Evolutionary conservation across 345 rosid species (phyloP), one percentile per base, ranked within the genome.

Genomic region (Heritiera fomes): DNA sequence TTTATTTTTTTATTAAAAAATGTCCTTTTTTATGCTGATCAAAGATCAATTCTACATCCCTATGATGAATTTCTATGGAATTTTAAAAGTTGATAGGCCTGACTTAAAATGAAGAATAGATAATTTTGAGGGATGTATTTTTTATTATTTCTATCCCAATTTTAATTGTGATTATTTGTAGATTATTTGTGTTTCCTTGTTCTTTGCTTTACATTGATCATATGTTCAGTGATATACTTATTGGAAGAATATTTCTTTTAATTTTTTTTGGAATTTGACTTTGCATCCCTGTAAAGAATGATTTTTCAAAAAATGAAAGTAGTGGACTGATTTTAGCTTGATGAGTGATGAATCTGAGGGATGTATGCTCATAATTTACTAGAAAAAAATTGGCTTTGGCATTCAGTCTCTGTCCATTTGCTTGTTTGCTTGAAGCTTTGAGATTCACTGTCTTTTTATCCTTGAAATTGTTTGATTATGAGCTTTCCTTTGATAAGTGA

Each of bases 71-170:
- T 46, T 69, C 6, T 46, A 20, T 68, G 46, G 7, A 32, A 46
- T 20, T 43, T n/a, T 10, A n/a, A 68, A 68, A 68, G 34, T 43
- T 68, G 73, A 68, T 68, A 68, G 55, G 73, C 55, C 73, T 68
- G 73, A 69, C 7, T 69, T 11, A n/a, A 34, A n/a, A 6, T 46
- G 73, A 46, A 10, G 73, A 69, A 69, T 46, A 69, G 34, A 45
- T 69, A 6, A 30, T 76, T 32, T 23, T 23, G 71, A 63, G 71
- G 71, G 71, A 50, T 14, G 15, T 64, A 5, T 23, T 8, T 46
- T 46, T 17, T 2, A 13, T 14, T n/a, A 38, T 5, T 34, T 12
- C 12, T 20, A 7, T 13, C 8, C 28, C 38, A 0, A 32, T 66
- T 43, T 66, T 66, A 15, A 5, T 53, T 15, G 58, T 14, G 58